A percentile compares a stretch with the other conserved stretches of the same genome.
Conservation (phyloP, 371 early-diverging fungal genomes). For the Mucor piriformis region DNA sequence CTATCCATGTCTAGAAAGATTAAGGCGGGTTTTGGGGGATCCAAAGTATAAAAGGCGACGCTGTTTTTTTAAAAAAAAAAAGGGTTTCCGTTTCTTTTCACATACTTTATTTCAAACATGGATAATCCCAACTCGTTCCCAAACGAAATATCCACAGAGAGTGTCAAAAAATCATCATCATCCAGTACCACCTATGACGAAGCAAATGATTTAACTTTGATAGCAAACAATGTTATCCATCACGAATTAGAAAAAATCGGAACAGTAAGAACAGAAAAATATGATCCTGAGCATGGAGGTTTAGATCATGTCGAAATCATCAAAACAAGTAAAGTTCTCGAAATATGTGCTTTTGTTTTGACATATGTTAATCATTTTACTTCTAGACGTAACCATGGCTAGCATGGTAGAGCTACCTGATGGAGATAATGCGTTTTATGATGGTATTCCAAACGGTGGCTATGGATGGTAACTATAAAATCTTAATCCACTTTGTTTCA, state of each 20-base stretch:
- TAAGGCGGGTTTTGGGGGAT: neutral
- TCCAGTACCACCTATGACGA: constrained; percentile 14
- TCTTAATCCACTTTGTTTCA: neutral
- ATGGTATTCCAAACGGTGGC: constrained; percentile 41
- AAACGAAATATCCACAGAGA: constrained; percentile 2
- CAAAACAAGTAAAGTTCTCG: constrained; percentile 10
- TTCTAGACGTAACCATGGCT: constrained; percentile 31
- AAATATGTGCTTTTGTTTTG: neutral
- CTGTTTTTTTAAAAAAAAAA: neutral
- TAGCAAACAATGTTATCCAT: constrained; percentile 4
- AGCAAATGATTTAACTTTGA: constrained; percentile 19
- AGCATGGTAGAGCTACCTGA: constrained; percentile 35
- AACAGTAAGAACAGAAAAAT: constrained; percentile 17
- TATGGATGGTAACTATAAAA: constrained; percentile 37
- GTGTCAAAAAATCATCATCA: neutral
- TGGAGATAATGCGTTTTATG: constrained; percentile 17
- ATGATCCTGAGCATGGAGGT: constrained; percentile 18
- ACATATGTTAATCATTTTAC: neutral
- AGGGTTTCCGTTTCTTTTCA: neutral
- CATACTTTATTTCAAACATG: neutral
- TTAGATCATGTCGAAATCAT: constrained; percentile 6
- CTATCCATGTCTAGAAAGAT: neutral
- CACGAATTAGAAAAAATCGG: constrained; percentile 10
- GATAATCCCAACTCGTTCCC: neutral
- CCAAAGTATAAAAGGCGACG: neutral